Evolutionary conservation across 495 filamentous ascomycete species (phyloP), one percentile per base, ranked within the genome.

Genomic region (Cercophora newfieldiana): DNA sequence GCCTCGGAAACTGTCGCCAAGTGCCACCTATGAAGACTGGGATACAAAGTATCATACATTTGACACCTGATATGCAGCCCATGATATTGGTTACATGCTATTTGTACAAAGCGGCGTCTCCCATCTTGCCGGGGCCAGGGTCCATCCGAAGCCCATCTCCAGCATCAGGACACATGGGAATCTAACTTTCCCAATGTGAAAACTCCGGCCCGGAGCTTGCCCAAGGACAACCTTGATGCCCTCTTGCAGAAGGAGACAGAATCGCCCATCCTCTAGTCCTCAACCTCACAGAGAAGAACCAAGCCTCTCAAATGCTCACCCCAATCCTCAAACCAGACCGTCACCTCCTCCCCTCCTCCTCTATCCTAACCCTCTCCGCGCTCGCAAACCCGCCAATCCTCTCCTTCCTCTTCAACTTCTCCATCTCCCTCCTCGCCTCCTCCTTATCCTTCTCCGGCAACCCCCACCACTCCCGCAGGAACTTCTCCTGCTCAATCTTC

Each of bases 401-500:
- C 72, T 85, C 81, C 8, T 56, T 71, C 60, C 67, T 21, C 29
- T 62, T 65, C 58, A 78, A 26, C 75, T 78, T 81, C 69, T 80
- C 78, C 61, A 77, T 68, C 72, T 80, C 74, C 18, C 54, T 64
- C 49, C 68, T 53, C 7, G 77, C 64, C 62, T 75, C 63, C 70
- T 80, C 78, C 68, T 79, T 69, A 48, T 85, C 83, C 68, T 79
- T 79, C 63, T 78, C 75, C 7, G 83, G 82, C 64, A 87, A 66
- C 0, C 82, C 82, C 85, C 85, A 87, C 86, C 85, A 88, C 75
- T 87, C 85, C 55, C 84, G 63, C 69, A 86, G 73, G 58, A 87
- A 86, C 22, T 77, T 79, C 75, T 87, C 83, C 75, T 86, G 85
- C 71, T 84, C 82, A 56, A 82, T 75, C 71, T 80, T 81, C 57